Evolutionary conservation across 177 flowering plant species (phyloP).

Genomic region (Vitis hybrid): DNA sequence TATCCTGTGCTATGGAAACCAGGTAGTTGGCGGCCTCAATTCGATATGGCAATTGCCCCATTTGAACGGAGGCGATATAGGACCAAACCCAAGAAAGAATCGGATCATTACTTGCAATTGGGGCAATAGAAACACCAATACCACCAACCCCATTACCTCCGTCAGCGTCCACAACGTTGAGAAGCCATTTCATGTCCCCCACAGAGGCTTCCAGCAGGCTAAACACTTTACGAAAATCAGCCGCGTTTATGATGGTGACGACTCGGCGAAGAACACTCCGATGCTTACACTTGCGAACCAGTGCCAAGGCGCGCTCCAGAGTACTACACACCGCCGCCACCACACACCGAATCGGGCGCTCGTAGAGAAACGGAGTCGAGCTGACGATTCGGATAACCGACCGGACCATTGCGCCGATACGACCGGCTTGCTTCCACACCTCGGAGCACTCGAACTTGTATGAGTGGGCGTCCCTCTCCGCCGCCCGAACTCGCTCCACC

Average conservation of each 20-base stretch:
- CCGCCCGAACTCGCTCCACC: constrained; percentile 41
- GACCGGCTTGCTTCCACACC: constrained; percentile 47
- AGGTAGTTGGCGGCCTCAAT: constrained; percentile 44
- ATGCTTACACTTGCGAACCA: constrained; percentile 44
- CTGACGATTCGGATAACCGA: constrained; percentile 33
- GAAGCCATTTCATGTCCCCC: constrained; percentile 50
- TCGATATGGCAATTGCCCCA: constrained; percentile 26
- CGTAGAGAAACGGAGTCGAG: constrained; percentile 36
- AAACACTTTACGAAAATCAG: constrained; percentile 45
- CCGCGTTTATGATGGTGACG: constrained; percentile 30
- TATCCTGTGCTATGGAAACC: constrained; percentile 43
- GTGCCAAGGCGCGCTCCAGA: constrained; percentile 34
- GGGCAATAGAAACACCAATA: constrained; percentile 38
- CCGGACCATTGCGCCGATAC: constrained; percentile 40
- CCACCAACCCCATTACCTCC: constrained; percentile 24
- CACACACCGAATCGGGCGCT: constrained; percentile 46
- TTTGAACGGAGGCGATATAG: constrained; percentile 33
- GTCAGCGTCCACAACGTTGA: constrained; percentile 25
- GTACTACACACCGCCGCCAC: constrained; percentile 26
- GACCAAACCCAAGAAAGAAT: constrained; percentile 60
- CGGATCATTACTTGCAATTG: constrained; percentile 57
- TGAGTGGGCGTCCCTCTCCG: constrained; percentile 47
- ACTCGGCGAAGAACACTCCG: constrained; percentile 43
- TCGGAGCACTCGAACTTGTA: constrained; percentile 59
- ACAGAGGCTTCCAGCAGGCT: constrained; percentile 40